These are phyloP conservation scores for Hymenoscyphus scutula DNA, from an alignment of 2,329 filamentous ascomycete species.

Conservation along the genomic window DNA sequence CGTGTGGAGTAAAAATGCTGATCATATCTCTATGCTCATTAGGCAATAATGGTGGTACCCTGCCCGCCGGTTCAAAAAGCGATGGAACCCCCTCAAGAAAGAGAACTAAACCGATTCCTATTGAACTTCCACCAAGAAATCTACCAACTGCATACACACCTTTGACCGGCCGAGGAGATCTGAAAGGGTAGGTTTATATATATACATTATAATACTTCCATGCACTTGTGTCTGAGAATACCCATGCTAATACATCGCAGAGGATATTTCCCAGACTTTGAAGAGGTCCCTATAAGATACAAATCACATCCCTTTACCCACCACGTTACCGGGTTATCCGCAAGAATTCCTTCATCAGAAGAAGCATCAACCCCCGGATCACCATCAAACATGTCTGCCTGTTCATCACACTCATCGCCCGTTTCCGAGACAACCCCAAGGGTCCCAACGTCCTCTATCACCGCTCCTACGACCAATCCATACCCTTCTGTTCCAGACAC, in stretches of 20 bases:
- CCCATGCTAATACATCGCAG: slow-evolving; percentile 37
- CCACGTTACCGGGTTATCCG: slow-evolving; percentile 3
- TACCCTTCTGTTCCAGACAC: slow-evolving; percentile 16
- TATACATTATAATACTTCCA: neutral
- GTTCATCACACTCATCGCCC: slow-evolving; percentile 38
- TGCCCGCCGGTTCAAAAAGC: slow-evolving; percentile 1
- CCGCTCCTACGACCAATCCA: slow-evolving; percentile 10
- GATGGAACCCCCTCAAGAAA: slow-evolving; percentile 27
- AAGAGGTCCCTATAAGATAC: slow-evolving; percentile 40
- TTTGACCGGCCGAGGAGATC: slow-evolving; percentile 57
- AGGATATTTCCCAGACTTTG: slow-evolving; percentile 60
- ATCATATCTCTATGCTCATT: slow-evolving; percentile 7
- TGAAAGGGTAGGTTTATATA: slow-evolving; percentile 50
- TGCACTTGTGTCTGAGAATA: neutral
- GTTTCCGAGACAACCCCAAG: slow-evolving; percentile 15
- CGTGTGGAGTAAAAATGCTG: slow-evolving; percentile 5
- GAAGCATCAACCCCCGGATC: slow-evolving; percentile 10
- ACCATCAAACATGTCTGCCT: slow-evolving; percentile 22
- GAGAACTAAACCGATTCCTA: slow-evolving; percentile 51
- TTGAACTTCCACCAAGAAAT: slow-evolving; percentile 44
- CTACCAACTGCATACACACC: slow-evolving; percentile 44
- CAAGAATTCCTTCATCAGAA: neutral
- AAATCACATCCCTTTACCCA: slow-evolving; percentile 14
- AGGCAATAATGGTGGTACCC: slow-evolving; percentile 13
- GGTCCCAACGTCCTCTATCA: slow-evolving; percentile 15